Percentiles rank a stretch among this genome's conserved stretches.
These are phyloP conservation scores for Orychophragmus violaceus DNA, from an alignment of 345 rosid species.

Conservation along the genomic window DNA sequence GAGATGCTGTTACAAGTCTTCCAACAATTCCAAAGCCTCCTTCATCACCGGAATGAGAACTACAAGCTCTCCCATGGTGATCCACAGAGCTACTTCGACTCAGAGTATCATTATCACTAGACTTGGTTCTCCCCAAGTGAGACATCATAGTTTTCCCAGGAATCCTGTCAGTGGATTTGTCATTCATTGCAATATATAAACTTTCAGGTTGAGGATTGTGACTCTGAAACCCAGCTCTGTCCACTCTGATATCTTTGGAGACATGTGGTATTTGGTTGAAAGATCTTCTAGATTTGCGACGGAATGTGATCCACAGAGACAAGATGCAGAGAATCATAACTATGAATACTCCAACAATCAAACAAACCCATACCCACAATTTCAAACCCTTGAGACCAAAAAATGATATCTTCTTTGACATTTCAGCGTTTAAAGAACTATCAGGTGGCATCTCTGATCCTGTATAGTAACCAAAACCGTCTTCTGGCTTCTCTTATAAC, in stretches of 20 bases:
- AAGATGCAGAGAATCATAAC: constrained; percentile 73
- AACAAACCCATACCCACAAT: constrained; percentile 82
- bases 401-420: constrained; percentile 69
- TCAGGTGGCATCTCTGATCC: constrained; percentile 53
- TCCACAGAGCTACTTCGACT: constrained; percentile 74
- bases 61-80: constrained; percentile 60
- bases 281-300: constrained; percentile 55
- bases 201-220: constrained; percentile 44
- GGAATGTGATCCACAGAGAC: constrained; percentile 75
- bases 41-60: constrained; percentile 86
- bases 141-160: constrained; percentile 42
- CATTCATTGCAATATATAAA: constrained; percentile 39
- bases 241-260: constrained; percentile 85
- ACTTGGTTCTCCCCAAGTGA: constrained; percentile 60
- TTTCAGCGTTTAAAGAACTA: constrained; percentile 57
- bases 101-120: constrained; percentile 70
- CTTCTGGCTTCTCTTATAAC: constrained; percentile 10
- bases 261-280: constrained; percentile 67
- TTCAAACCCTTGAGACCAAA: constrained; percentile 89
- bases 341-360: constrained; percentile 68
- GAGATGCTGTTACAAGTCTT: constrained; percentile 75
- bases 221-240: constrained; percentile 54
- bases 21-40: constrained; percentile 62
- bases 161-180: constrained; percentile 36
- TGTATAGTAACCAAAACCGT: constrained; percentile 1